Evolutionary conservation across 2,329 filamentous ascomycete species (phyloP), one percentile per base, ranked within the genome.

Genomic region (Curvularia spicifera): DNA sequence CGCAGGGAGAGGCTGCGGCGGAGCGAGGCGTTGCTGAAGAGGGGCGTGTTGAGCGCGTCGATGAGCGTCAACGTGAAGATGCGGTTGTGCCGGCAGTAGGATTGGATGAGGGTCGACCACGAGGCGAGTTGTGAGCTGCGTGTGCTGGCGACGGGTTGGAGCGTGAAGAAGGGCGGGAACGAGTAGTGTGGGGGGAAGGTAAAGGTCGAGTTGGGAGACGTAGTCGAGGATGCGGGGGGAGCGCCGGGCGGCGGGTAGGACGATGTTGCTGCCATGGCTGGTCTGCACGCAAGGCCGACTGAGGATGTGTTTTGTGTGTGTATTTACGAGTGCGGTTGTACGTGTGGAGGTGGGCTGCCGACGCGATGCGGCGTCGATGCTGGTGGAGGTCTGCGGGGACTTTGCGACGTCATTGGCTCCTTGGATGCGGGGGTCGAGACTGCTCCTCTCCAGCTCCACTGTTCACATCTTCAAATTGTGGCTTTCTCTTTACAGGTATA

Each of bases 121-220:
- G 93, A 93, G 58, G 85, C 82, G 60, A 93, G 87, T 73, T 95
- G 91, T 45, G 89, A 87, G 78, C 89, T 86, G 73, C 85, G 88
- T 9, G 90, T 94, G 29, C 85, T 84, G 60, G 87, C 82, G 79
- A 91, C 91, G 35, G 88, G 85, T 78, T 95, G 91, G 53, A 87
- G 87, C 55, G 90, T 93, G 85, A 91, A 95, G 87, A 95, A 93
- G 72, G 91, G 89, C 0, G 91, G 91, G 81, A 92, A 94, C 79
- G 82, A 81, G 83, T 93, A 90, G 75, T 81, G 80, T 9, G 78
- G 72, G 35, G 80, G 80, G 65, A 80, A 79, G 58, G 60, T 53
- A 74, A 80, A 82, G 65, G 60, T 47, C 37, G 53, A 53, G 56
- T 43, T 56, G 35, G 49, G 35, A 4, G 56, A 28, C 24, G 66